Conservation (phyloP, 2,329 filamentous ascomycete species). For the Dothistroma pini region DNA sequence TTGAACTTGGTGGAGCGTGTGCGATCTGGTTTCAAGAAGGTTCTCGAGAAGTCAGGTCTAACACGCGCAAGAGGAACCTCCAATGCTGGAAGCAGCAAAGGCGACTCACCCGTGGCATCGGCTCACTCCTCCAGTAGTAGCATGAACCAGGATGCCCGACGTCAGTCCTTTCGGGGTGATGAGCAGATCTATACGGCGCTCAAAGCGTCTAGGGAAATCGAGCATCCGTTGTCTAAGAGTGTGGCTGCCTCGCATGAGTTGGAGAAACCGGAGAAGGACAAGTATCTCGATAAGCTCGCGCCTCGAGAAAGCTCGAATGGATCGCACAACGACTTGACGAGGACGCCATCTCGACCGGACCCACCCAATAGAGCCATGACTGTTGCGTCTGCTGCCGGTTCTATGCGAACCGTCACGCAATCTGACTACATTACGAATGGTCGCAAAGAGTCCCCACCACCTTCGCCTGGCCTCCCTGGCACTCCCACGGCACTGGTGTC, state of each 20-base stretch:
- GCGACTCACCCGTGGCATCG: constrained; percentile 52
- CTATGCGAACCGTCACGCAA: constrained; percentile 45
- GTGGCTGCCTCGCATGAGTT: constrained; percentile 64
- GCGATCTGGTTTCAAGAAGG: constrained; percentile 56
- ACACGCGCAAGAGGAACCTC: constrained; percentile 46
- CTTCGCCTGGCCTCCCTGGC: constrained; percentile 43
- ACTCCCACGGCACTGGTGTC: constrained; percentile 44
- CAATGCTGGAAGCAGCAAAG: constrained; percentile 52
- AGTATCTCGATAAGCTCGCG: constrained; percentile 21
- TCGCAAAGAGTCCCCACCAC: constrained; percentile 20
- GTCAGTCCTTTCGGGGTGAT: constrained; percentile 57
- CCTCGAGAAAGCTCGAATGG: constrained; percentile 16
- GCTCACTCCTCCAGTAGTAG: constrained; percentile 53
- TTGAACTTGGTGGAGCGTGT: constrained; percentile 83
- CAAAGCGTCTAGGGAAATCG: constrained; percentile 50
- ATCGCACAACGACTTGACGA: constrained; percentile 14
- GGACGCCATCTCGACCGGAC: constrained; percentile 25
- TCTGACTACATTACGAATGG: constrained; percentile 31
- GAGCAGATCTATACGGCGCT: constrained; percentile 53
- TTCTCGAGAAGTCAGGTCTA: constrained; percentile 28
- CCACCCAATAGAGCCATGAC: constrained; percentile 42
- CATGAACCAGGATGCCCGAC: constrained; percentile 53
- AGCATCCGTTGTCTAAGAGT: constrained; percentile 73
- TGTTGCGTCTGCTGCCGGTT: constrained; percentile 40
- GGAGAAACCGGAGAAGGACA: constrained; percentile 14